A percentile compares a stretch with the other conserved stretches of the same genome.
Conservation (phyloP, 441 rosid genomes). For the Populus tomentosa region DNA sequence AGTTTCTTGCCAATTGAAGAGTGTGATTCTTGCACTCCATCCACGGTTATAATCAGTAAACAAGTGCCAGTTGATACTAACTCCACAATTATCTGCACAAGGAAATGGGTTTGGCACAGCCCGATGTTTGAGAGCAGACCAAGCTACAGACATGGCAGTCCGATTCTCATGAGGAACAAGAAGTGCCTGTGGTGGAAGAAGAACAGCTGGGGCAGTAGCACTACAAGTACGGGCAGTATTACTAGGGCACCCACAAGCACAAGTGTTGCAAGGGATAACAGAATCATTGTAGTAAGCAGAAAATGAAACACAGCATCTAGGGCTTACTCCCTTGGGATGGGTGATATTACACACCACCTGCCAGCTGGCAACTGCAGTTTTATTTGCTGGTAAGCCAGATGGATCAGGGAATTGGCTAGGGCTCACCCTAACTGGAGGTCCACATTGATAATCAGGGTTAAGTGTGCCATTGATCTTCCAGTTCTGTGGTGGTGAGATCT, state of each 20-base stretch:
- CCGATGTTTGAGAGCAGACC: slow-evolving; percentile 64
- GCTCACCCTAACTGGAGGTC: slow-evolving; percentile 75
- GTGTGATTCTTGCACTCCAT: slow-evolving; percentile 81
- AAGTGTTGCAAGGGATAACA: slow-evolving; percentile 75
- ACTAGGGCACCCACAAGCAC: slow-evolving; percentile 81
- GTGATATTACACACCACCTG: slow-evolving; percentile 94
- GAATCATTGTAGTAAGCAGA: slow-evolving; percentile 91
- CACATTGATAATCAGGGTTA: slow-evolving; percentile 79
- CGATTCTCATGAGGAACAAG: slow-evolving; percentile 82
- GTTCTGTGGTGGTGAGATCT: slow-evolving; percentile 70
- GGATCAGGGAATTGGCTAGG: slow-evolving; percentile 64
- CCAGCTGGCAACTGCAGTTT: slow-evolving; percentile 77
- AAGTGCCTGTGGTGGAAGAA: slow-evolving; percentile 73
- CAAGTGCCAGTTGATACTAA: slow-evolving; percentile 88
- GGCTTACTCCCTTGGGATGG: slow-evolving; percentile 49
- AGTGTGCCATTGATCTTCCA: slow-evolving; percentile 77
- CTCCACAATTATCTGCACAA: slow-evolving; percentile 83
- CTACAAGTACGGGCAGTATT: slow-evolving; percentile 52
- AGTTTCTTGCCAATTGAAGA: slow-evolving; percentile 85
- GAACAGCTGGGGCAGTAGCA: slow-evolving; percentile 59
- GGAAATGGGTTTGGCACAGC: slow-evolving; percentile 71
- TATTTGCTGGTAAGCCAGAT: slow-evolving; percentile 54
- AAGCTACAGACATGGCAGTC: slow-evolving; percentile 45
- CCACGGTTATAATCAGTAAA: slow-evolving; percentile 64
- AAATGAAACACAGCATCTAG: slow-evolving; percentile 84